Base-by-base conservation (phyloP, 257 asterid genomes). In the Avicennia marina region DNA sequence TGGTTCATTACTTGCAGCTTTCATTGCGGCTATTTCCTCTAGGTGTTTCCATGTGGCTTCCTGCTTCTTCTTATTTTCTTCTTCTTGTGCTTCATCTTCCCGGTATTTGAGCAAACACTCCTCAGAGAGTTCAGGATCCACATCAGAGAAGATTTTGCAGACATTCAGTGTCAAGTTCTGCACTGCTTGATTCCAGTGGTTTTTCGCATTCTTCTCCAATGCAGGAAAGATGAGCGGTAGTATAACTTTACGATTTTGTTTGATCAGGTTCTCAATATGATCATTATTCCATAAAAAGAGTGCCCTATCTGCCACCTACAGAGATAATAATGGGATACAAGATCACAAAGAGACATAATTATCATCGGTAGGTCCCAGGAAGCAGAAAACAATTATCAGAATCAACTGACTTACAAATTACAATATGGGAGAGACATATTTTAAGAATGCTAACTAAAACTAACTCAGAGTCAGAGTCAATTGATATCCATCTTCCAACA, bases 301-400 rank as follows among this genome's bases (percentile, higher is more conserved):
- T 50, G 86, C 86, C 69, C 90, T 69, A 71, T 82, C 90, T 1
- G 90, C 90, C 54, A 82, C 90, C 90, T 82, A 78, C 36, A 46
- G 48, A 62, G 48, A 44, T 56, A 58, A 60, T 43, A 54, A 13
- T 39, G 32, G 6, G 64, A 51, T 29, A 69, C 10, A 36, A 36
- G 41, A 36, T 5, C 13, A 36, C 41, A 36, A 11, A 36, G 41
- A 7, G 10, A 36, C 8, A 29, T 4, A 29, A 29, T 29, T 29
- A 29, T n/a, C n/a, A n/a, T n/a, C n/a, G n/a, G 12, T 36, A 2
- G 41, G 10, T 7, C 12, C 3, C 13, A 36, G 3, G 10, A 36
- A 11, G 41, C 41, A 36, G 41, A 7, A 36, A 36, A 36, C 13
- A 36, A 36, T 2, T 36, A 36, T 36, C 41, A 36, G 3, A 36